phyloP scores from a whole-genome alignment of 1,284 basidiomycete genomes.

The Volvariella volvacea region DNA sequence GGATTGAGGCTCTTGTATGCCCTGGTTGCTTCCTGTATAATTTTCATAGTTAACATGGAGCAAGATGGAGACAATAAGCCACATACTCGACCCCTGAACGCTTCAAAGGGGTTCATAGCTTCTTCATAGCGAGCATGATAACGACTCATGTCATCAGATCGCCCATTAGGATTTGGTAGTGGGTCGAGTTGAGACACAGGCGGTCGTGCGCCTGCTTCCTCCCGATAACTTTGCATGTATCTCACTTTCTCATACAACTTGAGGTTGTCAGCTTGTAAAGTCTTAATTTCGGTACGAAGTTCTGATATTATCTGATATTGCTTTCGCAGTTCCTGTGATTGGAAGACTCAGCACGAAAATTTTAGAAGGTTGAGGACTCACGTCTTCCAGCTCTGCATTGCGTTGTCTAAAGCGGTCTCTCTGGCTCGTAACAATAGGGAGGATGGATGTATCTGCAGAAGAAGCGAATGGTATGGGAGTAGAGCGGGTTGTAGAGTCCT shows the following conservation, averaged over 20 bases:
- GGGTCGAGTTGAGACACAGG: conserved; percentile 62
- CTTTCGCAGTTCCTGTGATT: conserved; percentile 78
- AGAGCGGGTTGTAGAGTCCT: conserved; percentile 41
- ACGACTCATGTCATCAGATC: conserved; percentile 73
- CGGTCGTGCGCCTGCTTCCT: conserved; percentile 49
- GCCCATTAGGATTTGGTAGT: conserved; percentile 40
- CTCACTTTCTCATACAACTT: conserved; percentile 96
- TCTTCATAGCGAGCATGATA: conserved; percentile 93
- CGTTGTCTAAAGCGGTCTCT: conserved; percentile 92
- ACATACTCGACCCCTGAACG: conserved; percentile 88
- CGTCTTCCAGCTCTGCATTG: conserved; percentile 95
- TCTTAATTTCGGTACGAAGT: conserved; percentile 82
- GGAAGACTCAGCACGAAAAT: conserved; percentile 2
- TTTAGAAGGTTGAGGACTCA: conserved; percentile 21
- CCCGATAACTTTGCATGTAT: conserved; percentile 92
- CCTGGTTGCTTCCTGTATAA: conserved; percentile 78
- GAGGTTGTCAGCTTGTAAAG: conserved; percentile 85
- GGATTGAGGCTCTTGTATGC: conserved; percentile 91
- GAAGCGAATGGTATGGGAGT: conserved; percentile 66
- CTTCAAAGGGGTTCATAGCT: conserved; percentile 96
- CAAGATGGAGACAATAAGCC: neutral
- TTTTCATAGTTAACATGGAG: conserved; percentile 5
- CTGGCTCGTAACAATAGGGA: conserved; percentile 96
- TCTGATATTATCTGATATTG: conserved; percentile 94
- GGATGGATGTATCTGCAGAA: conserved; percentile 82